A percentile compares a stretch with the other conserved stretches of the same genome.
phyloP scores from a whole-genome alignment of 129 eudicot genomes.

The Cynara cardunculus region DNA sequence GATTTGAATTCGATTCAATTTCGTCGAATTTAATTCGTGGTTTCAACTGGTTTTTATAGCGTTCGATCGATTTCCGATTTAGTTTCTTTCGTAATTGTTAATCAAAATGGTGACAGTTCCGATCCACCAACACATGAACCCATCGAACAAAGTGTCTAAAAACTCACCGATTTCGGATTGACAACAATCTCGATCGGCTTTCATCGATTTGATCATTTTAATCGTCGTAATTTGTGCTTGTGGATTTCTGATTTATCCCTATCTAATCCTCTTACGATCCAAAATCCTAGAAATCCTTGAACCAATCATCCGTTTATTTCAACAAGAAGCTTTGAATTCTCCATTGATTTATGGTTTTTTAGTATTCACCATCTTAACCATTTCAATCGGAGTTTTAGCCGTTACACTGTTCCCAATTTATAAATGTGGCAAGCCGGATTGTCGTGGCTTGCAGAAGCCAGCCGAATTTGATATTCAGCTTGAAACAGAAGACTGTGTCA shows the following conservation, averaged over 20 bases:
- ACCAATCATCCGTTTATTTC: slow-evolving; percentile 23
- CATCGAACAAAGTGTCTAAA: slow-evolving; percentile 6
- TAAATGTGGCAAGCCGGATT: slow-evolving; percentile 65
- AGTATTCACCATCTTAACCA: slow-evolving; percentile 39
- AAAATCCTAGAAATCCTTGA: slow-evolving; percentile 27
- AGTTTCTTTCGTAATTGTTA: slow-evolving; percentile 12
- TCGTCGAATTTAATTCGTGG: slow-evolving; percentile 24
- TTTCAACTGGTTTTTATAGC: slow-evolving; percentile 1
- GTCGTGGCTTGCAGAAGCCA: slow-evolving; percentile 58
- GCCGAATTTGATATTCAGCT: slow-evolving; percentile 72
- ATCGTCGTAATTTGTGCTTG: slow-evolving; percentile 65
- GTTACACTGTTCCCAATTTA: slow-evolving; percentile 30
- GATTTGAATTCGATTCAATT: slow-evolving; percentile 28
- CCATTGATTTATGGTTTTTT: slow-evolving; percentile 56
- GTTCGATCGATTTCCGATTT: slow-evolving; percentile 12
- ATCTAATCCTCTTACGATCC: slow-evolving; percentile 19
- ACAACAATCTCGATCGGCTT: slow-evolving; percentile 59
- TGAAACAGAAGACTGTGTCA: slow-evolving; percentile 55
- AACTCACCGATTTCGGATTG: slow-evolving; percentile 41
- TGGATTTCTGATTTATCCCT: slow-evolving; percentile 60
- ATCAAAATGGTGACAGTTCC: slow-evolving; percentile 54
- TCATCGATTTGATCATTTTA: slow-evolving; percentile 58
- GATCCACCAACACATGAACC: slow-evolving; percentile 36
- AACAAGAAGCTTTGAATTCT: slow-evolving; percentile 39
- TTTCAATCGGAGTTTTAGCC: slow-evolving; percentile 37